Percentiles rank a stretch among this genome's conserved stretches.
phyloP scores from a whole-genome alignment of 1,139 yeast genomes.

The Candida sp. region DNA sequence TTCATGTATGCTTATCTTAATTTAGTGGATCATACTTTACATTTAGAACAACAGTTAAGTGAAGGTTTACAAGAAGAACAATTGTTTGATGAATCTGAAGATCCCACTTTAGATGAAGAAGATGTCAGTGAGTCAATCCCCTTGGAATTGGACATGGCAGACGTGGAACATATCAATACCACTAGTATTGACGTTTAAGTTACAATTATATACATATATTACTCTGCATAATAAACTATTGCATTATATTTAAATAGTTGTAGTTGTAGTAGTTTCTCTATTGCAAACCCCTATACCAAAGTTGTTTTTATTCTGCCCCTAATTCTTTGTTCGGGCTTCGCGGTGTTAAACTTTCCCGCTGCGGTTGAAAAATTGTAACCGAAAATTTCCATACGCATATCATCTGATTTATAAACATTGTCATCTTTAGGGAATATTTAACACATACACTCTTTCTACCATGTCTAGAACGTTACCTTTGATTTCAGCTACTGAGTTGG shows the following conservation, averaged over 20 bases:
- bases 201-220: background rate
- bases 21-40: conserved; percentile 84
- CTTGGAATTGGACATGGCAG: background rate
- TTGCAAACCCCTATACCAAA: no score
- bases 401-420: background rate
- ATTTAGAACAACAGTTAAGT: conserved; percentile 54
- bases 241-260: background rate
- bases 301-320: background rate
- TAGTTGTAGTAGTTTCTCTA: no score
- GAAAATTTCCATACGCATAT: no score
- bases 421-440: background rate
- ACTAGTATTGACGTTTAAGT: background rate
- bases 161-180: background rate
- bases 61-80: conserved; percentile 3
- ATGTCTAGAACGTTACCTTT: conserved; percentile 33
- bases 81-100: conserved; percentile 6
- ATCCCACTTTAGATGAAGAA: conserved; percentile 7
- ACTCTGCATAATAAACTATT: background rate
- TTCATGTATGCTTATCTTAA: conserved; percentile 98
- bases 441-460: background rate
- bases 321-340: background rate
- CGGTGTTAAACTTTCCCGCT: background rate
- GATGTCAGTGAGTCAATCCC: conserved; percentile 8
- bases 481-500: conserved; percentile 36
- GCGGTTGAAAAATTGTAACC: background rate